Conservation (phyloP, 768 basidiomycete species). For the Podaxis sp. region DNA sequence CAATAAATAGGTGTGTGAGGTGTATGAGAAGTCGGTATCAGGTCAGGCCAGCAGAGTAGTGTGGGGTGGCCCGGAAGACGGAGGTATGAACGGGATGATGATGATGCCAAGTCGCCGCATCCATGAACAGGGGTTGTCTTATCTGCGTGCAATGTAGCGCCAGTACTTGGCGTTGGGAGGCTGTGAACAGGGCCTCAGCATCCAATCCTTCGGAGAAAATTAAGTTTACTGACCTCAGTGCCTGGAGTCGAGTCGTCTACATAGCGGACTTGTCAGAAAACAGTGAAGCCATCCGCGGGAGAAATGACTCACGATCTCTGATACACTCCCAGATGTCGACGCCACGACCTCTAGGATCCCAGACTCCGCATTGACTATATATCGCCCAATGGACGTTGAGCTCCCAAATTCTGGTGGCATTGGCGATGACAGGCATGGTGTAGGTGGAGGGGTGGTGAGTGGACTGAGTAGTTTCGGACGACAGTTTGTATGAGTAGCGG, state of each 20-base stretch:
- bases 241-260: constrained; percentile 61
- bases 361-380: constrained; percentile 69
- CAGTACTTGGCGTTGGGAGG: constrained; percentile 46
- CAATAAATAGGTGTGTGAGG: constrained; percentile 7
- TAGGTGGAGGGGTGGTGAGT: neutral
- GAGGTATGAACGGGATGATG: neutral
- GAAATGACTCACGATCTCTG: constrained; percentile 54
- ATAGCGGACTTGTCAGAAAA: constrained; percentile 11
- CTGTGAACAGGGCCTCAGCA: constrained; percentile 16
- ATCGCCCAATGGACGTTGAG: constrained; percentile 62
- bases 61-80: neutral
- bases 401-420: constrained; percentile 73
- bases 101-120: neutral
- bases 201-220: neutral
- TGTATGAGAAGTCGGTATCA: neutral
- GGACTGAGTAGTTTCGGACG: constrained; percentile 2
- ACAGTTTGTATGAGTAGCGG: constrained; percentile 10
- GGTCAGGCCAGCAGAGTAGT: neutral
- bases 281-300: neutral
- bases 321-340: constrained; percentile 81
- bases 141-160: constrained; percentile 50
- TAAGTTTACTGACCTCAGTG: constrained; percentile 35
- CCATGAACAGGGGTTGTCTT: neutral
- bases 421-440: constrained; percentile 53
- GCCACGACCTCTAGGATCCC: constrained; percentile 64